Percentiles rank a stretch among this genome's conserved stretches.
phyloP scores from a whole-genome alignment of 2,329 filamentous ascomycete genomes.

The Tolypocladium pustulatum region DNA sequence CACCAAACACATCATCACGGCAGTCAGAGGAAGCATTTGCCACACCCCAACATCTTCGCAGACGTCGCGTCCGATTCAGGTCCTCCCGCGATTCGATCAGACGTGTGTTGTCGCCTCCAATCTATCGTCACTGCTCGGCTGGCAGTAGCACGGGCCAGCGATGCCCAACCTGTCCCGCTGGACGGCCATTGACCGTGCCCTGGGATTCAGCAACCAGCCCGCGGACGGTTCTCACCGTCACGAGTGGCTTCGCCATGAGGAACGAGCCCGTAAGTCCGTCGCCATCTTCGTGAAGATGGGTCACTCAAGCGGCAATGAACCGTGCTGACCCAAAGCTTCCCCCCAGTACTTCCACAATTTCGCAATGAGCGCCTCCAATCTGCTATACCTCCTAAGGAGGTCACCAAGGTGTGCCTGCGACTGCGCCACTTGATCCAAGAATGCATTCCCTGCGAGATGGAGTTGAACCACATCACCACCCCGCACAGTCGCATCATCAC shows the following conservation, averaged over 20 bases:
- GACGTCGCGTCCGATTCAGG: not conserved
- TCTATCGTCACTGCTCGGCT: not conserved
- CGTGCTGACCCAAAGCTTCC: not conserved
- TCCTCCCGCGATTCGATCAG: not conserved
- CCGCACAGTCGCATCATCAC: slow-evolving; percentile 85
- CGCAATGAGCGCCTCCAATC: slow-evolving; percentile 48
- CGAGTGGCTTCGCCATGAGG: slow-evolving; percentile 31
- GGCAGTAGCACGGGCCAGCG: not conserved
- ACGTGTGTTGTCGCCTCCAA: not conserved
- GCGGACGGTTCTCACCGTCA: slow-evolving; percentile 12
- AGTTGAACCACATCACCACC: slow-evolving; percentile 61
- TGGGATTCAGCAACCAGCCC: slow-evolving; percentile 13
- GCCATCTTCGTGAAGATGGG: not conserved
- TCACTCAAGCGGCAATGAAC: not conserved
- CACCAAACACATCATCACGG: not conserved
- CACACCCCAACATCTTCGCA: not conserved
- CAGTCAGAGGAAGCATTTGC: not conserved
- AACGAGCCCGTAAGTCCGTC: slow-evolving; percentile 29
- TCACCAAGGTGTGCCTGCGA: slow-evolving; percentile 82
- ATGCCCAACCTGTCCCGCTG: slow-evolving; percentile 14
- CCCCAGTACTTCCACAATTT: slow-evolving; percentile 54
- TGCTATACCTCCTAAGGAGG: slow-evolving; percentile 64
- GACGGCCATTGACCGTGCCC: slow-evolving; percentile 19
- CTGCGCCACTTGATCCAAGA: slow-evolving; percentile 86
- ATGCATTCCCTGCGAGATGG: slow-evolving; percentile 82